phyloP scores from a whole-genome alignment of 768 basidiomycete species.

The Artomyces pyxidatus region DNA sequence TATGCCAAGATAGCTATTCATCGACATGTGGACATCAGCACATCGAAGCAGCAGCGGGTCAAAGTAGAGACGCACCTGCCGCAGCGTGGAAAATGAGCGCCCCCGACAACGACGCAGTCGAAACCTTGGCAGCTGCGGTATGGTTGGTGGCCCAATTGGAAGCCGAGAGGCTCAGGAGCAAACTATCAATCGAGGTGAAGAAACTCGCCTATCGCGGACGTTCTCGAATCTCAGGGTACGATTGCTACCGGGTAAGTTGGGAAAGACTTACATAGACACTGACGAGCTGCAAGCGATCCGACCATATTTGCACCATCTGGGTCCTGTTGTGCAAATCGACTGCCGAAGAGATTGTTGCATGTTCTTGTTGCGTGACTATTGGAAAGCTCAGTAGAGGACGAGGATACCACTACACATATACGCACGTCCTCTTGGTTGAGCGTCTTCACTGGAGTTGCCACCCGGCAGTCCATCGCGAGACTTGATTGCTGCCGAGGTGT shows the following conservation, averaged over 20 bases:
- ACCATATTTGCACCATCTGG: conserved; percentile 10
- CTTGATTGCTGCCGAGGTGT: too few relatives aligned
- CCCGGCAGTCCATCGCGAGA: too few relatives aligned
- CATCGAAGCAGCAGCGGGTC: not conserved
- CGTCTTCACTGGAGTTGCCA: too few relatives aligned
- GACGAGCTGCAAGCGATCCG: conserved; percentile 8
- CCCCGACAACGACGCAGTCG: conserved; percentile 8
- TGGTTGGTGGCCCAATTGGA: not conserved
- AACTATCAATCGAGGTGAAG: conserved; percentile 13
- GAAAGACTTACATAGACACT: conserved; percentile 9
- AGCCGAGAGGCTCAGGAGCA: conserved; percentile 1
- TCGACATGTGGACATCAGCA: not conserved
- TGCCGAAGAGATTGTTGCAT: not conserved
- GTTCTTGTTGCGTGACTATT: not conserved
- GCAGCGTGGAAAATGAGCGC: conserved; percentile 14
- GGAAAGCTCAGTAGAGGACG: too few relatives aligned
- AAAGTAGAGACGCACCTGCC: conserved; percentile 8
- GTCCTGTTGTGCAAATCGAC: not conserved
- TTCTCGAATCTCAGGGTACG: too few relatives aligned
- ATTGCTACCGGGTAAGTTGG: too few relatives aligned
- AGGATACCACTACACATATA: too few relatives aligned
- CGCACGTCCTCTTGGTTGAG: too few relatives aligned
- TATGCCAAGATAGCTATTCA: conserved; percentile 11
- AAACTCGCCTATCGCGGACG: conserved; percentile 14
- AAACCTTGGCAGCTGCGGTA: not conserved